Evolutionary conservation across 2,329 filamentous ascomycete genomes (phyloP).

Genomic region (Zymoseptoria pseudotritici): DNA sequence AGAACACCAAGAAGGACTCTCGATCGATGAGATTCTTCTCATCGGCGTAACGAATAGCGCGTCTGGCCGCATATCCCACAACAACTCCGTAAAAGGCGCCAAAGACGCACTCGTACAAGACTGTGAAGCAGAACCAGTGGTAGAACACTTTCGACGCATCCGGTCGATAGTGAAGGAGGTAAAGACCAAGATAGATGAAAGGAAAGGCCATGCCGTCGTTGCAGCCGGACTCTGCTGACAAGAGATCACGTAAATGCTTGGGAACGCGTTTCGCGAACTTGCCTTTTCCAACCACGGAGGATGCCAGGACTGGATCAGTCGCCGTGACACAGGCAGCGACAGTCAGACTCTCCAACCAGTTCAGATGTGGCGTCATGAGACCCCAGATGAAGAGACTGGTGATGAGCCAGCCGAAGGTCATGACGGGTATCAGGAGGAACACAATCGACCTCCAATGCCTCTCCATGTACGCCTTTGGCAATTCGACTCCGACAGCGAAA

Average conservation of each 20-base stretch:
- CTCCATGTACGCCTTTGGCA: constrained; percentile 95
- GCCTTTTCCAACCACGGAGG: constrained; percentile 95
- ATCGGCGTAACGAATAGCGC: constrained; percentile 83
- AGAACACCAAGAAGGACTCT: constrained; percentile 97
- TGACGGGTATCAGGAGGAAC: constrained; percentile 84
- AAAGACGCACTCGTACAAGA: constrained; percentile 94
- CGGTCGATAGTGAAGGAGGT: constrained; percentile 75
- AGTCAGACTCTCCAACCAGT: constrained; percentile 83
- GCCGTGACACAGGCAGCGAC: constrained; percentile 91
- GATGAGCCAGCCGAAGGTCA: constrained; percentile 92
- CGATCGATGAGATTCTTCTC: constrained; percentile 79
- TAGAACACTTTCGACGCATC: constrained; percentile 62
- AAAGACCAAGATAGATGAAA: constrained; percentile 87
- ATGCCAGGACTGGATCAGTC: constrained; percentile 92
- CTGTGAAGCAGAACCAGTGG: constrained; percentile 82
- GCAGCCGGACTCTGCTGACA: constrained; percentile 95
- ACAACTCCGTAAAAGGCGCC: constrained; percentile 81
- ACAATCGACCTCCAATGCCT: constrained; percentile 91
- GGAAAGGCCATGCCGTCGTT: constrained; percentile 99
- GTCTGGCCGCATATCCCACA: constrained; percentile 82
- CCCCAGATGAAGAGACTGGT: constrained; percentile 94
- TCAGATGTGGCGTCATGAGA: constrained; percentile 64
- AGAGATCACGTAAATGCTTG: constrained; percentile 89
- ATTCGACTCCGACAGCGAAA: constrained; percentile 83
- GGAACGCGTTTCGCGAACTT: constrained; percentile 97